Evolutionary conservation across 345 rosid species (phyloP).

Genomic region (thale cress (Arabidopsis thaliana)): TAIR10.1 NC_003075.7:1207001-1207500

Average conservation of each 20-base stretch:
- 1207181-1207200: slow-evolving; percentile 1
- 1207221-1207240: slow-evolving; percentile 80
- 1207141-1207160: background rate
- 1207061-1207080: background rate
- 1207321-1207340: background rate
- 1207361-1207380: background rate
- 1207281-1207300: slow-evolving; percentile 46
- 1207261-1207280: slow-evolving; percentile 74
- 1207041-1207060: background rate
- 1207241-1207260: slow-evolving; percentile 71
- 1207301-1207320: slow-evolving; percentile 1
- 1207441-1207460: background rate
- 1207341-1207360: slow-evolving; percentile 10
- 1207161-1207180: background rate
- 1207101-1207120: slow-evolving; percentile 4
- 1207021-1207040: background rate
- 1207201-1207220: slow-evolving; percentile 71
- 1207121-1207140: background rate
- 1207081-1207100: background rate
- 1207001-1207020: background rate
- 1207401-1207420: background rate
- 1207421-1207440: background rate
- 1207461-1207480: background rate
- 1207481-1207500: background rate
- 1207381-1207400: background rate